Percentiles rank a stretch among this genome's conserved stretches.
Evolutionary conservation across 2,329 filamentous ascomycete species (phyloP).

Genomic region (Phyllosticta ampelicida): DNA sequence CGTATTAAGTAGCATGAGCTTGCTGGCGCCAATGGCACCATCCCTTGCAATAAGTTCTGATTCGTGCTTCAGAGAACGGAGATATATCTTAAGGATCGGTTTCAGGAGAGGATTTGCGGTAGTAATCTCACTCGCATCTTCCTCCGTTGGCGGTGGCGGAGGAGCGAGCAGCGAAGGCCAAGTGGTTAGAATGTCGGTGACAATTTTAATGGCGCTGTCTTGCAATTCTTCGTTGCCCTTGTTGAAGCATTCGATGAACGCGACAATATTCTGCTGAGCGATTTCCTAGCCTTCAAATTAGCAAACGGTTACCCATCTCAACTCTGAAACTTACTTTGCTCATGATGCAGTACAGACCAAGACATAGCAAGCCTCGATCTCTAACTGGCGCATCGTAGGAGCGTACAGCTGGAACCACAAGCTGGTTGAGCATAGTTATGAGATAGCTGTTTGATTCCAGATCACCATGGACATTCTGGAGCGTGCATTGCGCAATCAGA

Average conservation of each 20-base stretch:
- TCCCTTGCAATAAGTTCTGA: conserved; percentile 66
- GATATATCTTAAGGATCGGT: conserved; percentile 71
- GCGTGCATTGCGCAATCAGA: conserved; percentile 94
- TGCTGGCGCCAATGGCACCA: conserved; percentile 71
- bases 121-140: conserved; percentile 27
- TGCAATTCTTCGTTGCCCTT: conserved; percentile 87
- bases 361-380: conserved; percentile 77
- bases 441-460: conserved; percentile 82
- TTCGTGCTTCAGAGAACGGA: conserved; percentile 53
- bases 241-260: conserved; percentile 93
- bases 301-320: not conserved
- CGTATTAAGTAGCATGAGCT: conserved; percentile 75
- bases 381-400: conserved; percentile 87
- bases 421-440: conserved; percentile 96
- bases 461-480: conserved; percentile 81
- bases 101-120: conserved; percentile 36
- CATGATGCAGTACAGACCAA: conserved; percentile 83
- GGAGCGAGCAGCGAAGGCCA: conserved; percentile 68
- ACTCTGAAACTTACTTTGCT: conserved; percentile 51
- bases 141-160: conserved; percentile 11
- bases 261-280: conserved; percentile 78
- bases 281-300: conserved; percentile 46
- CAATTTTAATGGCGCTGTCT: conserved; percentile 79
- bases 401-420: conserved; percentile 89
- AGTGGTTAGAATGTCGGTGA: conserved; percentile 85